phyloP scores from a whole-genome alignment of 1,139 yeast genomes.

The Kluyveromyces marxianus region DNA sequence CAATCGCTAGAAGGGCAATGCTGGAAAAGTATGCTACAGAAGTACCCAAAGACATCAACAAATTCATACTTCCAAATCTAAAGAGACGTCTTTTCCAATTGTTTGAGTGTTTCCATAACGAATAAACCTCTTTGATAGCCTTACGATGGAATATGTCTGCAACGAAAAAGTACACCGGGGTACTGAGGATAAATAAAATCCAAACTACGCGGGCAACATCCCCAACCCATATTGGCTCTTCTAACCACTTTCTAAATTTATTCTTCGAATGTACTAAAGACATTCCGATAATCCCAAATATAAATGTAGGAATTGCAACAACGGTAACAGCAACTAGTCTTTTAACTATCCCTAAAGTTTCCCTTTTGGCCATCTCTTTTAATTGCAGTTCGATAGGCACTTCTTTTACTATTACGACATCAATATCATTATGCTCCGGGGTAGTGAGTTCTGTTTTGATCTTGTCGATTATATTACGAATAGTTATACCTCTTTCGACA shows the following conservation, averaged over 20 bases:
- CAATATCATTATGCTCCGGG: conserved; percentile 39
- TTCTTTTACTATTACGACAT: conserved; percentile 49
- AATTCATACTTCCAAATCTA: conserved; percentile 71
- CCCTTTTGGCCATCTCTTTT: conserved; percentile 42
- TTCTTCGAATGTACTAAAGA: conserved; percentile 44
- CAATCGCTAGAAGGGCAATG: conserved; percentile 46
- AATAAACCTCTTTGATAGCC: conserved; percentile 50
- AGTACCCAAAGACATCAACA: conserved; percentile 66
- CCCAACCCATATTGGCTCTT: conserved; percentile 58
- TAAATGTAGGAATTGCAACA: conserved; percentile 60
- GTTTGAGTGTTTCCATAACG: conserved; percentile 51
- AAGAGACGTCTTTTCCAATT: conserved; percentile 51
- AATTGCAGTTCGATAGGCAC: conserved; percentile 60
- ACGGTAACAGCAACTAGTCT: conserved; percentile 45
- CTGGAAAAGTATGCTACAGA: conserved; percentile 65
- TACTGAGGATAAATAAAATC: conserved; percentile 56
- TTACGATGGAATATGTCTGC: conserved; percentile 67
- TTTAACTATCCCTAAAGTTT: conserved; percentile 39
- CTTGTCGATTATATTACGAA: conserved; percentile 35
- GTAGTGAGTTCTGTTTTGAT: conserved; percentile 40
- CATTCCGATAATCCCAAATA: conserved; percentile 65
- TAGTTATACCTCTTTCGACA: conserved; percentile 32
- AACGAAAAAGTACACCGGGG: conserved; percentile 69
- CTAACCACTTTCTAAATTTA: conserved; percentile 45
- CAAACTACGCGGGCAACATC: conserved; percentile 57